Percentiles rank a stretch among this genome's conserved stretches.
These are phyloP conservation scores for Fraxinus cuspidata DNA, from an alignment of 257 asterid species.

Conservation along the genomic window DNA sequence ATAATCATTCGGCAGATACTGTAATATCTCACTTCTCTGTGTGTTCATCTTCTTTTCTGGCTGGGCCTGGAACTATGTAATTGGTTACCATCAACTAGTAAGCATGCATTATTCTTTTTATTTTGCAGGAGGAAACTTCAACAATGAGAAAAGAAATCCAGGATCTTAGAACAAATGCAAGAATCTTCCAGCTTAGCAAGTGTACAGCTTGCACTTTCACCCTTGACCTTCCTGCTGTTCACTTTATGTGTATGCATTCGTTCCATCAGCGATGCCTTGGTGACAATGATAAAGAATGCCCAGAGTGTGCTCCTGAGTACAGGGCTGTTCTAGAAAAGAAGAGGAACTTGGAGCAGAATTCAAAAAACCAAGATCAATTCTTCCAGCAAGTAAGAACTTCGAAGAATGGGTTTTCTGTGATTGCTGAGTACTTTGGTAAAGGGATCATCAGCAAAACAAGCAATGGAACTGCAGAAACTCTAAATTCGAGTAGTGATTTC, in stretches of 20 bases:
- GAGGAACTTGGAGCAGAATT: conserved; percentile 82
- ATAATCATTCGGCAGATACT: not conserved
- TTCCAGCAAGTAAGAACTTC: conserved; percentile 76
- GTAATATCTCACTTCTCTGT: not conserved
- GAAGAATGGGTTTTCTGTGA: conserved; percentile 91
- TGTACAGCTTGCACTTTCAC: conserved; percentile 95
- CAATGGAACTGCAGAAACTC: conserved; percentile 51
- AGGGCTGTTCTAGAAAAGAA: conserved; percentile 73
- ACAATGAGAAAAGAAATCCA: conserved; percentile 87
- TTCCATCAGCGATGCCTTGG: conserved; percentile 98
- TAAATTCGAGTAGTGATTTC: conserved; percentile 37
- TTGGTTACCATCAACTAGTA: not conserved
- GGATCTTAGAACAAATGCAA: conserved; percentile 91
- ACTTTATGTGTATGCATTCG: conserved; percentile 98
- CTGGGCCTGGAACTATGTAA: conserved; percentile 3
- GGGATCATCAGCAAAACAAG: conserved; percentile 95
- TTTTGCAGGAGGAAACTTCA: conserved; percentile 75
- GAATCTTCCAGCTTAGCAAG: conserved; percentile 96
- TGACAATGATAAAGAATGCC: conserved; percentile 94
- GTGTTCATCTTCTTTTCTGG: not conserved
- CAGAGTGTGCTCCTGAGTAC: conserved; percentile 91
- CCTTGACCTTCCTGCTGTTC: conserved; percentile 97
- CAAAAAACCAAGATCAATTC: conserved; percentile 81
- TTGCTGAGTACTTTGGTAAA: conserved; percentile 90
- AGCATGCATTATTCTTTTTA: conserved; percentile 9